Evolutionary conservation across 2,329 filamentous ascomycete genomes (phyloP), one percentile per base, ranked within the genome.

Genomic region (Diaporthe sp.): DNA sequence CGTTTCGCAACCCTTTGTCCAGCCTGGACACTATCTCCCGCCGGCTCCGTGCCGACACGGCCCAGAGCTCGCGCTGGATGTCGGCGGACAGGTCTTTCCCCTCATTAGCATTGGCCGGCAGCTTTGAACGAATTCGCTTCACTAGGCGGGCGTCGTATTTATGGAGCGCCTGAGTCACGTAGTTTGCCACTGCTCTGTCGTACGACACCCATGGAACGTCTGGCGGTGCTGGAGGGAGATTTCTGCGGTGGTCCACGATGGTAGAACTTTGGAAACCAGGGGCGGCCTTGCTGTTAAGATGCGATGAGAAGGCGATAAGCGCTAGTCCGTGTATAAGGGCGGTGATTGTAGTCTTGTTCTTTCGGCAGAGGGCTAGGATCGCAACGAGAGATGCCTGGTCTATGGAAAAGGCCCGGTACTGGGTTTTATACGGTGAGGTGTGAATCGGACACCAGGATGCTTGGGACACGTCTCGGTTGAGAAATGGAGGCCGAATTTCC

Each of bases 1-100:
- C 81, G 75, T 84, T 83, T 55, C 75, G 79, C 53, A 80, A 75
- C 22, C 80, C 80, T 1, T 68, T 37, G 19, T 79, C 75, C 27
- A 82, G 71, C 56, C 79, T 81, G 22, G 55, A 66, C 35, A 76
- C 73, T 47, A 84, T 79, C 68, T 81, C 79, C 30, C 44, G 76
- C 53, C 81, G 79, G 25, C 78, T 79, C 5, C 72, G 76, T 61
- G 78, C 77, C 37, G 82, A 80, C 0, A 76, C 82, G 9, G 75
- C 73, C 74, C 82, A 82, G 51, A 85, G 77, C 39, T 81, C 77
- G 63, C 74, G 65, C 71, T 81, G 80, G 37, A 84, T 75, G 27
- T 79, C 76, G 19, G 77, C 78, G 17, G 83, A 82, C 70, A 80
- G 73, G 69, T 77, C 68, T 69, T 15, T 22, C 7, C 55, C 63